phyloP scores from a whole-genome alignment of 2,329 filamentous ascomycete genomes.

The Thermoascus crustaceus region DNA sequence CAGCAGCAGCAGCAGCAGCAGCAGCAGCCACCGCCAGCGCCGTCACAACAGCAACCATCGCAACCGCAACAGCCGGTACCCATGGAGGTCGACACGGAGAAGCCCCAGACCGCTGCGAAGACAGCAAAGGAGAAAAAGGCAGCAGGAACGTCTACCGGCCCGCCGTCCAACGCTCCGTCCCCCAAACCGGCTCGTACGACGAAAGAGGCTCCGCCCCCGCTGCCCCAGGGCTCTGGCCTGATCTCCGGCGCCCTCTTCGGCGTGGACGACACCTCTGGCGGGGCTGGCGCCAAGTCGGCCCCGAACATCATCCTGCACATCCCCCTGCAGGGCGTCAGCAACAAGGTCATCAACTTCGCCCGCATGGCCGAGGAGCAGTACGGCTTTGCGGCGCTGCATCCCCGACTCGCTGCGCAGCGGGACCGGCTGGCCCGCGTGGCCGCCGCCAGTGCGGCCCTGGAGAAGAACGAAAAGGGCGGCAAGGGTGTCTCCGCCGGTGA shows the following conservation, averaged over 20 bases:
- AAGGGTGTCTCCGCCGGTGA: slow-evolving; percentile 65
- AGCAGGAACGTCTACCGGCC: slow-evolving; percentile 38
- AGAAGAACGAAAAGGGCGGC: slow-evolving; percentile 60
- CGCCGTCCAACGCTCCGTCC: slow-evolving; percentile 46
- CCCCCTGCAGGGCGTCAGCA: slow-evolving; percentile 69
- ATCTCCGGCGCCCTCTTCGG: slow-evolving; percentile 55
- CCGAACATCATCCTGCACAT: slow-evolving; percentile 81
- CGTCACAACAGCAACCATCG: slow-evolving; percentile 14
- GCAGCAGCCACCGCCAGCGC: slow-evolving; percentile 8
- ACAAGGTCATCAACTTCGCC: slow-evolving; percentile 92
- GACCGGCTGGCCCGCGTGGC: slow-evolving; percentile 82
- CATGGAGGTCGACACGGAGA: slow-evolving; percentile 28
- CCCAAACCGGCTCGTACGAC: slow-evolving; percentile 45
- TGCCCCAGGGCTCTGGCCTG: slow-evolving; percentile 56
- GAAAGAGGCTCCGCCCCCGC: slow-evolving; percentile 49
- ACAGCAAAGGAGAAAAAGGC: slow-evolving; percentile 31
- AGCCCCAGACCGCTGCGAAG: slow-evolving; percentile 9
- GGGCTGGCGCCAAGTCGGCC: slow-evolving; percentile 41
- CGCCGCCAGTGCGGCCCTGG: slow-evolving; percentile 76
- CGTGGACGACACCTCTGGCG: slow-evolving; percentile 38
- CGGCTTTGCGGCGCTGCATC: slow-evolving; percentile 88
- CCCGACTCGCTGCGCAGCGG: slow-evolving; percentile 77
- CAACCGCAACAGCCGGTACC: slow-evolving; percentile 7
- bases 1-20: background rate
- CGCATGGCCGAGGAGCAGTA: slow-evolving; percentile 89